Evolutionary conservation across 164 flowering plant species (phyloP).

Genomic region (Aristolochia californica): DNA sequence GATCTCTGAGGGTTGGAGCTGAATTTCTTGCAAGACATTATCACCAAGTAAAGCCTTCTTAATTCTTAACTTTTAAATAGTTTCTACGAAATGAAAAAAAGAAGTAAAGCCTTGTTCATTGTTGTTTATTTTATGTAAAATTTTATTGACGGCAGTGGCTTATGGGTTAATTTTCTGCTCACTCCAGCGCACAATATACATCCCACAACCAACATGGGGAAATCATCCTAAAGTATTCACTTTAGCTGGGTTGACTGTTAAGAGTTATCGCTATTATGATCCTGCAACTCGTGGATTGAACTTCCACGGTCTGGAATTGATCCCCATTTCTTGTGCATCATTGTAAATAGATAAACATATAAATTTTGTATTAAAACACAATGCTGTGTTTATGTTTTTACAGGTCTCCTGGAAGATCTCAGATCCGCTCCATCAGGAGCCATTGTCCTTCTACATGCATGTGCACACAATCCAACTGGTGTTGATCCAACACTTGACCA

Average conservation of each 20-base stretch:
- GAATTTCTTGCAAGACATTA: constrained; percentile 89
- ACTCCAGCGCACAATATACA: constrained; percentile 67
- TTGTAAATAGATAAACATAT: not conserved
- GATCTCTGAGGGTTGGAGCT: constrained; percentile 90
- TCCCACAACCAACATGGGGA: constrained; percentile 98
- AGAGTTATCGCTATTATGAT: constrained; percentile 85
- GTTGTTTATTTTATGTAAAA: not conserved
- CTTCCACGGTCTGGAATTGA: constrained; percentile 51
- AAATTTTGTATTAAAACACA: not conserved
- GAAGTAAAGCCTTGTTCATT: not conserved
- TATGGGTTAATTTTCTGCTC: not conserved
- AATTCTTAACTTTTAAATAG: not conserved
- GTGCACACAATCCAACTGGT: constrained; percentile 99
- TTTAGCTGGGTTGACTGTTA: constrained; percentile 76
- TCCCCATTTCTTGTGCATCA: not conserved
- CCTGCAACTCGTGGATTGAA: constrained; percentile 87
- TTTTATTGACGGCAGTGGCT: not conserved
- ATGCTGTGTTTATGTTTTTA: not conserved
- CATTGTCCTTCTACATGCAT: constrained; percentile 95
- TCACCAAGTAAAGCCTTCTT: constrained; percentile 41
- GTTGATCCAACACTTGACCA: constrained; percentile 92
- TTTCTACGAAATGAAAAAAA: not conserved
- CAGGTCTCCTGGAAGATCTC: constrained; percentile 88
- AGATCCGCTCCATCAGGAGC: constrained; percentile 83
- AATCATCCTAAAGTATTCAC: constrained; percentile 85